Evolutionary conservation across 352 stramenopile species (phyloP), one percentile per base, ranked within the genome.

Genomic region (Globisporangium polare): DNA sequence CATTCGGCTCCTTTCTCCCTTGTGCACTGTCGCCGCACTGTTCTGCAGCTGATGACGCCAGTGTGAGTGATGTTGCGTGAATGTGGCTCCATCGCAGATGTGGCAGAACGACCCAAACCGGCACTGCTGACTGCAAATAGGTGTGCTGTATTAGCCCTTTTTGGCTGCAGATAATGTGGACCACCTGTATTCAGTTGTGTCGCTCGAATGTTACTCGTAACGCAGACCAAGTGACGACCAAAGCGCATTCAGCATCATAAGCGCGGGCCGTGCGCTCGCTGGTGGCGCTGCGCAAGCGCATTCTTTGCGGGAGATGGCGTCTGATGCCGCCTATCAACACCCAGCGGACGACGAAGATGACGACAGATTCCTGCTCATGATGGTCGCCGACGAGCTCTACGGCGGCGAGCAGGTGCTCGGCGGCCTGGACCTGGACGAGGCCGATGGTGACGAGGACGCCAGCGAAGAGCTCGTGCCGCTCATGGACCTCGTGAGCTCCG

Each of bases 401-500:
- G 51, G 42, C n/a, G 31, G 42, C 31, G 31, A 45, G 18, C 31
- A 45, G 17, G 18, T 18, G 18, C 39, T 57, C 31, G 31, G 24
- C 3, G 29, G 9, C 10, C 27, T 57, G 8, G 51, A 24, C 8
- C 51, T 57, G 17, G 39, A 45, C 39, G 39, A 45, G 39, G 2
- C 39, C 12, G 51, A 57, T 24, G 29, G 18, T 12, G 20, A 3
- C 33, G 51, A 46, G 1, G 31, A 18, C 29, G 29, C 29, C n/a
- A 24, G 42, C 52, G 52, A 47, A 12, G 33, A 41, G 52, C 52
- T 49, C 9, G 42, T 49, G 42, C 42, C 42, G 42, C 42, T 49
- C n/a, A 7, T 49, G 1, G 42, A 49, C 1, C 52, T 58, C 22
- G 52, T 58, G 52, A 58, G 52, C 13, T 58, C 52, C 20, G 52